These are phyloP conservation scores for Brassica juncea DNA, from an alignment of 345 rosid genomes.

Conservation along the genomic window DNA sequence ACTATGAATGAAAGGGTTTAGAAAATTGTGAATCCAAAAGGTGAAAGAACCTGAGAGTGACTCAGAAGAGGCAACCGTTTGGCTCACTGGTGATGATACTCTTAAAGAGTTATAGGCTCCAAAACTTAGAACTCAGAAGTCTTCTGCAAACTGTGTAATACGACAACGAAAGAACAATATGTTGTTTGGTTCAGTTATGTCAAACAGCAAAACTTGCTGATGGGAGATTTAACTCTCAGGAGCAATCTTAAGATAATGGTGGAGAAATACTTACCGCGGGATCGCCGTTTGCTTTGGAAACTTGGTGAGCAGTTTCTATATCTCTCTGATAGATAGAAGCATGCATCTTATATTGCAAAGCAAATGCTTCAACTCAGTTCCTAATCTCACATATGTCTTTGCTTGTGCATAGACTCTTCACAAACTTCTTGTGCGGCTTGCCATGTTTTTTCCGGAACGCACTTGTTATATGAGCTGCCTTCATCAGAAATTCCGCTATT, in stretches of 20 bases:
- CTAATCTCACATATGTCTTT: conserved; percentile 73
- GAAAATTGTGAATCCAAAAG: not conserved
- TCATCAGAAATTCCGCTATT: conserved; percentile 70
- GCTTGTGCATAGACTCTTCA: conserved; percentile 62
- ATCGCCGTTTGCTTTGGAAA: not conserved
- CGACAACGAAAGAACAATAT: not conserved
- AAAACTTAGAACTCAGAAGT: conserved; percentile 12
- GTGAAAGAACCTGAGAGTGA: conserved; percentile 36
- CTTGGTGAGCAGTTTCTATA: not conserved
- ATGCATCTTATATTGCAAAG: conserved; percentile 88
- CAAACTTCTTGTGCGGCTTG: conserved; percentile 64
- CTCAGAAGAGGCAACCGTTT: conserved; percentile 24
- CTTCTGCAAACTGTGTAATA: conserved; percentile 13
- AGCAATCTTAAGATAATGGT: not conserved
- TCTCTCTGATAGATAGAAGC: conserved; percentile 46
- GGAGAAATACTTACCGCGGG: conserved; percentile 44
- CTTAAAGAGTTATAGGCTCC: conserved; percentile 25
- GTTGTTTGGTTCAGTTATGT: not conserved
- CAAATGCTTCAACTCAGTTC: conserved; percentile 73
- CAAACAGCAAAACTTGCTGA: conserved; percentile 9
- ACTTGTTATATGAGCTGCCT: conserved; percentile 75
- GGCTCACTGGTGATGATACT: conserved; percentile 26
- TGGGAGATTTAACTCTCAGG: not conserved
- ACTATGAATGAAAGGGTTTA: too few relatives aligned
- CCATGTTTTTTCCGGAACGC: conserved; percentile 67